Base-by-base conservation (phyloP, 2,329 filamentous ascomycete species). In the Verticillium nonalfalfae region DNA sequence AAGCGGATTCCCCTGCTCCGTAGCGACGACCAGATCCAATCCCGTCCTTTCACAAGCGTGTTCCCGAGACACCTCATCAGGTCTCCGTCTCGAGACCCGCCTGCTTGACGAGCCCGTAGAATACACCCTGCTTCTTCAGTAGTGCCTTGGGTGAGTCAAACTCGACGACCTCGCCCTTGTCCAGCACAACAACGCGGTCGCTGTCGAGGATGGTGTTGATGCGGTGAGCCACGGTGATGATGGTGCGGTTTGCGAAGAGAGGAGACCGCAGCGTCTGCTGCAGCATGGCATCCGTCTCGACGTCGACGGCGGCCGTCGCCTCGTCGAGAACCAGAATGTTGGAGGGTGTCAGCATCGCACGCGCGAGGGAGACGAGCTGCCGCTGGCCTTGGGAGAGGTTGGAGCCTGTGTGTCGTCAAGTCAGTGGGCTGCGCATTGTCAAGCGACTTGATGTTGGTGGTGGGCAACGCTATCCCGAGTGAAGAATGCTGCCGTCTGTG, bases 241-340 rank as follows among this genome's bases (percentile, higher is more conserved):
- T 98, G 40, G 95, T 99, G 60, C 92, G 87, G 75, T 97, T 92
- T 64, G 88, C 84, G 78, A 99, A 99, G 15, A 88, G 74, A 26
- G 85, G 82, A 39, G 83, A 84, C 38, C 86, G 82, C 60, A 89
- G 78, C 33, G 87, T 89, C 57, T 76, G 76, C 76, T 90, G 87
- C 60, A 90, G 77, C 77, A 88, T 78, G 60, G 85, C 85, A 70
- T 90, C 87, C 31, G 87, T 90, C 76, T 89, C 82, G 52, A 89
- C 80, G 71, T 90, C 85, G 11, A 89, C 85, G 31, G 82, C 85
- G 67, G 93, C 93, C 35, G 95, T 99, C 62, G 96, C 95, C 82
- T 99, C 95, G 73, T 99, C 95, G 34, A 99, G 84, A 2, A 99
- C 93, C 63, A 99, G 84, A 70, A 99, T 98, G 76, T 98, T 98